A percentile compares a stretch with the other conserved stretches of the same genome.
Conservation (phyloP, 2,329 filamentous ascomycete species). For the Drechslerella coelobrocha region DNA sequence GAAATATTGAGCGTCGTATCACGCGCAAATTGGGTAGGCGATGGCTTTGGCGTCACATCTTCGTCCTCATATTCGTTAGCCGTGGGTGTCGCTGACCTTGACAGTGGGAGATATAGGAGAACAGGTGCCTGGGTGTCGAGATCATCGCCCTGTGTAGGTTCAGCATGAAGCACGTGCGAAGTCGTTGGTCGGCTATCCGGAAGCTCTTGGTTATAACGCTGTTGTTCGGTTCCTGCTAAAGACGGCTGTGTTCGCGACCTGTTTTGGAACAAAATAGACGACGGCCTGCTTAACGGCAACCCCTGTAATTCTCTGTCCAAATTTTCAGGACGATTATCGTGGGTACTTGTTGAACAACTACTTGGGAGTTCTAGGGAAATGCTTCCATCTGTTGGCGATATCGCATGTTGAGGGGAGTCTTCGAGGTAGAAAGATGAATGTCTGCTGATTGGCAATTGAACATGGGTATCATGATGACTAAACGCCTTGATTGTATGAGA, state of each 20-base stretch:
- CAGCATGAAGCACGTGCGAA: constrained; percentile 1
- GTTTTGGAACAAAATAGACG: constrained; percentile 12
- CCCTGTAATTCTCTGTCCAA: neutral
- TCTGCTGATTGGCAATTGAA: constrained; percentile 39
- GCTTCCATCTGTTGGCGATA: neutral
- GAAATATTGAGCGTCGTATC: constrained; percentile 3
- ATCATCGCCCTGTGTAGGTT: neutral
- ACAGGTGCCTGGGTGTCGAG: neutral
- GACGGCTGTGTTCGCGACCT: neutral
- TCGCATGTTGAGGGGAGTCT: neutral
- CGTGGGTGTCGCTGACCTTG: constrained; percentile 15
- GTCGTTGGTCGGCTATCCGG: constrained; percentile 23
- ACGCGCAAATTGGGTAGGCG: constrained; percentile 21
- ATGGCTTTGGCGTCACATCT: constrained; percentile 35
- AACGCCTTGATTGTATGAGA: constrained; percentile 39
- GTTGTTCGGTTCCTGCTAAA: neutral
- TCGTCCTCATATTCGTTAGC: constrained; percentile 14
- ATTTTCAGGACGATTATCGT: neutral
- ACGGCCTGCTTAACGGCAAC: constrained; percentile 28
- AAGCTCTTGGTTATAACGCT: neutral
- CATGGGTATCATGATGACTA: constrained; percentile 1
- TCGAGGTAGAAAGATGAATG: constrained; percentile 41
- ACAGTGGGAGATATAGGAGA: constrained; percentile 15
- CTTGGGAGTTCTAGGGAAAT: constrained; percentile 4
- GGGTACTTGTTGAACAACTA: constrained; percentile 27